These are phyloP conservation scores for Aspergillus nidulans DNA, from an alignment of 495 filamentous ascomycete genomes.

Conservation along the genomic window DNA sequence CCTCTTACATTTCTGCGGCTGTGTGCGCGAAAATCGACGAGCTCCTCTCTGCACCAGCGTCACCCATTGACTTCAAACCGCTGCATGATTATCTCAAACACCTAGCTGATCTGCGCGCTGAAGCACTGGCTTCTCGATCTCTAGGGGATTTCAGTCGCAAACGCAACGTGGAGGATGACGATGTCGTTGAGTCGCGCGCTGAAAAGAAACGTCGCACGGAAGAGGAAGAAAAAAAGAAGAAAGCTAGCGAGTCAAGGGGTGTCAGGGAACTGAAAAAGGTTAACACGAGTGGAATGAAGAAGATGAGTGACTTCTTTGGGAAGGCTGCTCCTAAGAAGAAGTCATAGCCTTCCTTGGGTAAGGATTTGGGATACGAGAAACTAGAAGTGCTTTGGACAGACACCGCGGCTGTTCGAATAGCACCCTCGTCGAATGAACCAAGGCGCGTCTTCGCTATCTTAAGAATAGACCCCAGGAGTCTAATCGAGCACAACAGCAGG, in stretches of 20 bases:
- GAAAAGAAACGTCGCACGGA: conserved; percentile 65
- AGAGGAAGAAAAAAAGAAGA: conserved; percentile 73
- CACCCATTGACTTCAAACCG: conserved; percentile 61
- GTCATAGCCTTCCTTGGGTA: conserved; percentile 1
- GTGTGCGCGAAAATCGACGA: conserved; percentile 47
- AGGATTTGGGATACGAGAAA: background rate
- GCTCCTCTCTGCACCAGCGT: conserved; percentile 41
- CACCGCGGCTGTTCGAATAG: background rate
- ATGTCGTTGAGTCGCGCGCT: conserved; percentile 40
- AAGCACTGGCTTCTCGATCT: conserved; percentile 62
- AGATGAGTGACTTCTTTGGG: conserved; percentile 90
- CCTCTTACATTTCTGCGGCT: conserved; percentile 59
- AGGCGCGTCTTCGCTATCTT: background rate
- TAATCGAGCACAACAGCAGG: background rate
- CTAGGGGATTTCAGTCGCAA: conserved; percentile 73
- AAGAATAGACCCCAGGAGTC: background rate
- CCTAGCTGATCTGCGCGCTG: conserved; percentile 59
- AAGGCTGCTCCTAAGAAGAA: conserved; percentile 53
- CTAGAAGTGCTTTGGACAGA: background rate
- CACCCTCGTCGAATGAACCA: background rate
- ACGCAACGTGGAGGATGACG: conserved; percentile 64
- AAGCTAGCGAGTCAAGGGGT: conserved; percentile 64
- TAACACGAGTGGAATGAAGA: conserved; percentile 89
- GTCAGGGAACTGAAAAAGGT: conserved; percentile 82
- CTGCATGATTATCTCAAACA: conserved; percentile 63